These are phyloP conservation scores for Curvularia sp. DNA, from an alignment of 2,329 filamentous ascomycete genomes.

Conservation along the genomic window DNA sequence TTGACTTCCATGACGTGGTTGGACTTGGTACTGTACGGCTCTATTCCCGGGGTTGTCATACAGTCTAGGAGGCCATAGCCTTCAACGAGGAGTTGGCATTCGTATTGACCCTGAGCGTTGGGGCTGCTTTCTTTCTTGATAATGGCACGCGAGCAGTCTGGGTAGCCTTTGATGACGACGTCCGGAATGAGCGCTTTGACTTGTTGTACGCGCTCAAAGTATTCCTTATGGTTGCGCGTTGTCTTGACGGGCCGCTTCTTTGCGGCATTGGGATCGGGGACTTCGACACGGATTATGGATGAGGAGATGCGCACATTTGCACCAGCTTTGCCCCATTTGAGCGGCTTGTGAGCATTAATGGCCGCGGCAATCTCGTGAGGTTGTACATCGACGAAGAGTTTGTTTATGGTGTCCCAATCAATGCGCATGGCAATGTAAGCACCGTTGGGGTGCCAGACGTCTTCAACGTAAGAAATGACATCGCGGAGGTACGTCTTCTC, in stretches of 20 bases:
- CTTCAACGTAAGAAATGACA: constrained; percentile 79
- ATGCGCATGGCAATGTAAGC: constrained; percentile 83
- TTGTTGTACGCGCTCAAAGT: constrained; percentile 81
- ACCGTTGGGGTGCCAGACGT: constrained; percentile 81
- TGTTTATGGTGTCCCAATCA: constrained; percentile 77
- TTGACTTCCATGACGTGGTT: constrained; percentile 92
- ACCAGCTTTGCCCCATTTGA: constrained; percentile 75
- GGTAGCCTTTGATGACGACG: constrained; percentile 89
- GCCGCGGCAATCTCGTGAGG: constrained; percentile 75
- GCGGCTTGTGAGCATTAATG: constrained; percentile 81
- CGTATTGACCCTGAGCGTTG: constrained; percentile 69
- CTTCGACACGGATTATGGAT: constrained; percentile 73
- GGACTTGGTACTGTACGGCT: constrained; percentile 74
- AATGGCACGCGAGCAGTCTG: constrained; percentile 83
- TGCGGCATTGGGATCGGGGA: constrained; percentile 59
- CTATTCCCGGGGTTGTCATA: constrained; percentile 92
- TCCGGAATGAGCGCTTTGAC: constrained; percentile 81
- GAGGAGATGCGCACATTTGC: constrained; percentile 57
- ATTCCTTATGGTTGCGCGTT: constrained; percentile 61
- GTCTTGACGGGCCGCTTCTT: constrained; percentile 42
- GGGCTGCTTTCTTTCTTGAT: constrained; percentile 79
- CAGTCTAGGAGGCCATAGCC: constrained; percentile 89
- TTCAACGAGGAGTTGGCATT: constrained; percentile 75
- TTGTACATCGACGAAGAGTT: constrained; percentile 81
- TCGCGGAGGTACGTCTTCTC: constrained; percentile 94